Evolutionary conservation across 768 basidiomycete genomes (phyloP).

Genomic region (Collybiopsis confluens): DNA sequence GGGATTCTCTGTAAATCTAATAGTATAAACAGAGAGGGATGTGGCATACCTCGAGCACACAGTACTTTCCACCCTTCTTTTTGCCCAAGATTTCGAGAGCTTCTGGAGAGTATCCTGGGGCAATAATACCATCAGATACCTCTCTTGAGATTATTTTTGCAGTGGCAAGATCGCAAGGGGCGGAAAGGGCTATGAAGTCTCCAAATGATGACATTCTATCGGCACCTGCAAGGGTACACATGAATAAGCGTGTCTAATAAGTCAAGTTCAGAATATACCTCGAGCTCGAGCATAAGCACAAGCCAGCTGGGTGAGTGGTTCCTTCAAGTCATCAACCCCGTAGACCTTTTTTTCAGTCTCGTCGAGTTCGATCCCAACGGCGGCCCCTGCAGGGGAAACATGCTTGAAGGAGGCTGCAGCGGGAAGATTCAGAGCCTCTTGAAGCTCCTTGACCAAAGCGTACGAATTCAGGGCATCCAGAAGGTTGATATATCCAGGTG

Average conservation of each 20-base stretch:
- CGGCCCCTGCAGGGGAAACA: constrained; percentile 96
- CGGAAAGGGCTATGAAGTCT: constrained; percentile 95
- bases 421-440: constrained; percentile 80
- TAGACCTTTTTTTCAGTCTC: constrained; percentile 91
- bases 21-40: not conserved
- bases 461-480: constrained; percentile 97
- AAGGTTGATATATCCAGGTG: constrained; percentile 98
- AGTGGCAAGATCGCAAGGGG: constrained; percentile 88
- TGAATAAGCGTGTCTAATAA: not conserved
- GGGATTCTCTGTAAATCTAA: not conserved
- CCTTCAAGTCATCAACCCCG: constrained; percentile 93
- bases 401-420: constrained; percentile 99
- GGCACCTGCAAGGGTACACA: constrained; percentile 60
- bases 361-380: constrained; percentile 80
- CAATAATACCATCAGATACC: constrained; percentile 97
- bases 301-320: constrained; percentile 83
- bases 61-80: constrained; percentile 99
- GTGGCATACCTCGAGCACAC: constrained; percentile 84
- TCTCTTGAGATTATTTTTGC: constrained; percentile 98
- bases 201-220: constrained; percentile 99
- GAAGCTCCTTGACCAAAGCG: constrained; percentile 91
- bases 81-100: constrained; percentile 88
- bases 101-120: constrained; percentile 84
- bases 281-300: constrained; percentile 94
- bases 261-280: constrained; percentile 40